Percentiles rank a stretch among this genome's conserved stretches.
phyloP scores from a whole-genome alignment of 1,139 yeast species.

The Kodamaea fungicola region DNA sequence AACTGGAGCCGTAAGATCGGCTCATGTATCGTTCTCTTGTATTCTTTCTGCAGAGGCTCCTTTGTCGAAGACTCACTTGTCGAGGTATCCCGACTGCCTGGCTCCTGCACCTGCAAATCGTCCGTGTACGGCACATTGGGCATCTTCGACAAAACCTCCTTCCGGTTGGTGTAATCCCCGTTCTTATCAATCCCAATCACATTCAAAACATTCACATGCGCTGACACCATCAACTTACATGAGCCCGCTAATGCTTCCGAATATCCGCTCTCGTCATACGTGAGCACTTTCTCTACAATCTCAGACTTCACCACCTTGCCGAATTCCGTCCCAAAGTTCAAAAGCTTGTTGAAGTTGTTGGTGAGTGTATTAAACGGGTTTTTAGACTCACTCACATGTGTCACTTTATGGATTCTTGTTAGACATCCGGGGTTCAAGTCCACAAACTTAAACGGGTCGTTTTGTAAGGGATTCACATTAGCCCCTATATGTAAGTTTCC shows the following conservation, averaged over 20 bases:
- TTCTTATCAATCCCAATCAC: slow-evolving; percentile 29
- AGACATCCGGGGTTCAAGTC: slow-evolving; percentile 56
- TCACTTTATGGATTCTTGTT: slow-evolving; percentile 17
- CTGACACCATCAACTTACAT: slow-evolving; percentile 27
- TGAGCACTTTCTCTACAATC: slow-evolving; percentile 20
- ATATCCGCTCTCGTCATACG: slow-evolving; percentile 24
- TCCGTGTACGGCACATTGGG: slow-evolving; percentile 21
- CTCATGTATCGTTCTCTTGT: slow-evolving; percentile 25
- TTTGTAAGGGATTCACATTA: slow-evolving; percentile 47
- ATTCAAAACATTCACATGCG: slow-evolving; percentile 37
- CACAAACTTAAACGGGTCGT: slow-evolving; percentile 51
- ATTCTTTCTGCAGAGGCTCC: slow-evolving; percentile 8
- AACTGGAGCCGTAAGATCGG: slow-evolving; percentile 36
- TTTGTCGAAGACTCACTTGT: not conserved
- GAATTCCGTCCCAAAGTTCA: slow-evolving; percentile 20
- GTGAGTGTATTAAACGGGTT: slow-evolving; percentile 36
- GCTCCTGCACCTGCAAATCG: slow-evolving; percentile 5
- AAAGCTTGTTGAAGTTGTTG: slow-evolving; percentile 28
- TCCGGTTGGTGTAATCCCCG: slow-evolving; percentile 21
- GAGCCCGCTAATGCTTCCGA: slow-evolving; percentile 16
- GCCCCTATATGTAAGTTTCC: slow-evolving; percentile 56
- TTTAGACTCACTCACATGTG: slow-evolving; percentile 8
- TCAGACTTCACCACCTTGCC: slow-evolving; percentile 3
- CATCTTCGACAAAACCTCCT: slow-evolving; percentile 18
- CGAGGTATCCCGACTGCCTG: slow-evolving; percentile 1